These are phyloP conservation scores for Phaseolus coccineus DNA, from an alignment of 331 rosid species.

Conservation along the genomic window DNA sequence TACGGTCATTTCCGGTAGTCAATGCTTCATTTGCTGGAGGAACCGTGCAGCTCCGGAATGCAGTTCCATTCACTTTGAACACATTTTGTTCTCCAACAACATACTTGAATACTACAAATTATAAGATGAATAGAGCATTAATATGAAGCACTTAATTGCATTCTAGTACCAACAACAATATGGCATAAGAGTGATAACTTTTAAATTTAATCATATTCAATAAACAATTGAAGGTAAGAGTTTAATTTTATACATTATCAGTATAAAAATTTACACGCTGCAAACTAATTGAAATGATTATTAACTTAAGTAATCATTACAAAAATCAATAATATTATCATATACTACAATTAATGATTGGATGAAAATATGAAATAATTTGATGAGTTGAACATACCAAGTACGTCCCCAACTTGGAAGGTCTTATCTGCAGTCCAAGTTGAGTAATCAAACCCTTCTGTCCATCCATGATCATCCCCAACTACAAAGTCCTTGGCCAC, in stretches of 20 bases:
- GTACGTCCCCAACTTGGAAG: slow-evolving; percentile 1
- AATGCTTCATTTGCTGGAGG: slow-evolving; percentile 33
- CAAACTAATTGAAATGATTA: not conserved
- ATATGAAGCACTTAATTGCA: not conserved
- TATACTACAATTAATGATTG: not conserved
- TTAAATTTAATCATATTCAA: not conserved
- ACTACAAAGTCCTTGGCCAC: slow-evolving; percentile 17
- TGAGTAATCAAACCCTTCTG: not conserved
- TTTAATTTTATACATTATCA: too few species aligned
- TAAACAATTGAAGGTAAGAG: too few species aligned
- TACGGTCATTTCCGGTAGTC: slow-evolving; percentile 40
- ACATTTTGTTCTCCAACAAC: slow-evolving; percentile 43
- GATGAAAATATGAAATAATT: not conserved
- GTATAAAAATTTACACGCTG: too few species aligned
- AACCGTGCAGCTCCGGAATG: slow-evolving; percentile 39
- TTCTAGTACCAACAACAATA: not conserved
- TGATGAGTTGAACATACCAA: slow-evolving; percentile 17
- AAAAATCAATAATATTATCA: not conserved
- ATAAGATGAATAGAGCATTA: not conserved
- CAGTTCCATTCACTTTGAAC: slow-evolving; percentile 49
- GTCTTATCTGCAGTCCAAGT: slow-evolving; percentile 37
- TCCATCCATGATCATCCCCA: slow-evolving; percentile 43
- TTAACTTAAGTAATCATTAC: not conserved
- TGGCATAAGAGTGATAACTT: not conserved
- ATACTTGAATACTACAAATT: slow-evolving; percentile 50